Percentiles rank a stretch among this genome's conserved stretches.
These are phyloP conservation scores for Solanum pimpinellifolium DNA, from an alignment of 257 asterid species.

Conservation along the genomic window DNA sequence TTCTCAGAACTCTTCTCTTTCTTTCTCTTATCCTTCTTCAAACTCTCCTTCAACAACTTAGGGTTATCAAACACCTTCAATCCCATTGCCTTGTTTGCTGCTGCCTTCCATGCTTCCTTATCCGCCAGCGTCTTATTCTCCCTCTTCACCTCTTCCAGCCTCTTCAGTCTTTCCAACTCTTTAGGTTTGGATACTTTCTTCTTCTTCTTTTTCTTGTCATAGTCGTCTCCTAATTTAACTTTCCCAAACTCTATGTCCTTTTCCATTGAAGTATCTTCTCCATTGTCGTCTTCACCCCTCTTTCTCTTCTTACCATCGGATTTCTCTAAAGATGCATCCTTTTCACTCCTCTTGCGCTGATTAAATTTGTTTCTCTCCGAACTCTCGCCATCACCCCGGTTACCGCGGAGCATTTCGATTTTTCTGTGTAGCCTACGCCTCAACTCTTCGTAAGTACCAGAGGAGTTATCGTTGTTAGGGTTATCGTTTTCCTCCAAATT, in stretches of 20 bases:
- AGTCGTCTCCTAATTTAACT: conserved; percentile 56
- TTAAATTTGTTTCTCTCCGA: neutral
- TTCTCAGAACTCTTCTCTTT: neutral
- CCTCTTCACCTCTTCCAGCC: conserved; percentile 51
- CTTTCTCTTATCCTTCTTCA: conserved; percentile 6
- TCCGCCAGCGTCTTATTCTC: conserved; percentile 53
- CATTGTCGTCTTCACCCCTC: conserved; percentile 18
- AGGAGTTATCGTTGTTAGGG: conserved; percentile 9
- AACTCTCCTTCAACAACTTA: conserved; percentile 55
- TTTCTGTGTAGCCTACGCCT: conserved; percentile 45
- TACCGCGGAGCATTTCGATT: conserved; percentile 57
- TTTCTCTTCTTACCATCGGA: conserved; percentile 7
- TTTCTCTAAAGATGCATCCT: conserved; percentile 12
- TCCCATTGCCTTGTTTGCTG: conserved; percentile 68
- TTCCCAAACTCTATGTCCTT: conserved; percentile 74
- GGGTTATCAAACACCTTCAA: conserved; percentile 78
- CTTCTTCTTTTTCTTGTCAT: conserved; percentile 41
- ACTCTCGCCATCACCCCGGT: conserved; percentile 28
- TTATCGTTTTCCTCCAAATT: conserved; percentile 23
- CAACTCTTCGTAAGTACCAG: conserved; percentile 72
- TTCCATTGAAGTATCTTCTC: conserved; percentile 2
- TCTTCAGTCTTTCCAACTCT: conserved; percentile 56
- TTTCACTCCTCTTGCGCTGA: conserved; percentile 10
- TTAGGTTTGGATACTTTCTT: conserved; percentile 41
- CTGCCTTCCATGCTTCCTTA: conserved; percentile 70